Conservation (phyloP, 2,329 filamentous ascomycete genomes). For the Botrytis cinerea region DNA sequence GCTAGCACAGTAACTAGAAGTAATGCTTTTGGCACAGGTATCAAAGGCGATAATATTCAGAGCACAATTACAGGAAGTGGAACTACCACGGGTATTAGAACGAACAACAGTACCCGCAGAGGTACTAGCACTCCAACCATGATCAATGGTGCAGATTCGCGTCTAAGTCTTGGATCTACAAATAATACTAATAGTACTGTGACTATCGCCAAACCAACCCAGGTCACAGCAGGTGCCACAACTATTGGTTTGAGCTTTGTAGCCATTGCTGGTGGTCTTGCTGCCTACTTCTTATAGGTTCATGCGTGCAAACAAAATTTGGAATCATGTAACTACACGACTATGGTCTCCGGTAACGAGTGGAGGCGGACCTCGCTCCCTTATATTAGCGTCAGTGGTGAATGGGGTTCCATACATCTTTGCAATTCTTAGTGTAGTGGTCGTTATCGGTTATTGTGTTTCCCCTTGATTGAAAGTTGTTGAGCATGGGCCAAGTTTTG, state of each 20-base stretch:
- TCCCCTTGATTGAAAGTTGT: neutral
- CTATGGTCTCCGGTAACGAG: neutral
- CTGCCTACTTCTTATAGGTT: constrained; percentile 30
- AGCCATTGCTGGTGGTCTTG: constrained; percentile 30
- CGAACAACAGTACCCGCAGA: too few species aligned
- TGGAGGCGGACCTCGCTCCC: neutral
- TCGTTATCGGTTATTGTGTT: neutral
- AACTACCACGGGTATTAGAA: too few species aligned
- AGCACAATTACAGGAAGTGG: too few species aligned
- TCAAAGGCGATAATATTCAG: too few species aligned
- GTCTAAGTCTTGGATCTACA: neutral
- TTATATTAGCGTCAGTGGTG: neutral
- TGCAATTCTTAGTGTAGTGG: too few species aligned
- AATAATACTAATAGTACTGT: neutral
- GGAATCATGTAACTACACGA: neutral
- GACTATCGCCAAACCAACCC: constrained; percentile 19
- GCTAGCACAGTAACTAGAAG: too few species aligned
- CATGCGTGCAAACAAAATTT: neutral
- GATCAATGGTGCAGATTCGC: too few species aligned
- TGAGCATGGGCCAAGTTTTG: neutral
- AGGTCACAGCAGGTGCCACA: constrained; percentile 24
- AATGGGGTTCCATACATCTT: too few species aligned
- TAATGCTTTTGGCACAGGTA: too few species aligned
- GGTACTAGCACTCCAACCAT: too few species aligned
- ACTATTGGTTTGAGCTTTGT: constrained; percentile 29